Evolutionary conservation across 805 yeast species (phyloP).

Genomic region (Yarrowia deformans): DNA sequence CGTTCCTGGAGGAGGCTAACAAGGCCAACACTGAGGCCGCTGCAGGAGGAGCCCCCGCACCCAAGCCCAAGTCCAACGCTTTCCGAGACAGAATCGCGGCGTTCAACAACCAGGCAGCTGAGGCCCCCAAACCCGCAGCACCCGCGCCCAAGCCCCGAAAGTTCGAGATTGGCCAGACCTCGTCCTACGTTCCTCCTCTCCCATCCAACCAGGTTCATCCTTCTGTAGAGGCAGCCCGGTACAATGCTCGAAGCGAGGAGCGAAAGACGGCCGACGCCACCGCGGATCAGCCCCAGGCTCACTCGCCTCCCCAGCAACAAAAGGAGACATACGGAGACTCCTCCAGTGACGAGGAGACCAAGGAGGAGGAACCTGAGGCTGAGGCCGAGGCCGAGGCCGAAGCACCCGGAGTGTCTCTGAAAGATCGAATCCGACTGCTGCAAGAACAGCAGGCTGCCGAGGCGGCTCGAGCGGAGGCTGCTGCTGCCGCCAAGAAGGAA

Average conservation of each 20-base stretch:
- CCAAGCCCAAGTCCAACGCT: conserved; percentile 44
- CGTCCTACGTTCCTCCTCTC: conserved; percentile 63
- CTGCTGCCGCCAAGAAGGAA: conserved; percentile 58
- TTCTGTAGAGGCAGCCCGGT: conserved; percentile 38
- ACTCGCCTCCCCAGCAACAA: conserved; percentile 50
- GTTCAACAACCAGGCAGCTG: conserved; percentile 51
- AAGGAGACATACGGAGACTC: conserved; percentile 43
- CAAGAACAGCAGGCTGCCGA: conserved; percentile 85
- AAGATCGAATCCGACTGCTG: conserved; percentile 83
- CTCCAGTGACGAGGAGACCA: conserved; percentile 45
- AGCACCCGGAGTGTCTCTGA: conserved; percentile 78
- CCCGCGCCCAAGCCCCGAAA: conserved; percentile 50
- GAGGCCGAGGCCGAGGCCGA: conserved; percentile 59
- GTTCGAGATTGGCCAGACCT: conserved; percentile 63
- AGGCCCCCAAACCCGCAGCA: conserved; percentile 52
- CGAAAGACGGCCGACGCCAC: conserved; percentile 40
- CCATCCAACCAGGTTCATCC: conserved; percentile 42
- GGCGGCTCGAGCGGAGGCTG: conserved; percentile 69
- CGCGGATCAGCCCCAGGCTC: conserved; percentile 39
- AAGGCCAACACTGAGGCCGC: conserved; percentile 25
- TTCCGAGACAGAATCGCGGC: conserved; percentile 60
- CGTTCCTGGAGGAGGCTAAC: conserved; percentile 42
- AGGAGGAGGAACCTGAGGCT: conserved; percentile 37
- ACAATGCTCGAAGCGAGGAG: conserved; percentile 37
- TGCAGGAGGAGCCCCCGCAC: conserved; percentile 17